Evolutionary conservation across 2,329 filamentous ascomycete species (phyloP).

Genomic region (Pyrenochaeta sp.): DNA sequence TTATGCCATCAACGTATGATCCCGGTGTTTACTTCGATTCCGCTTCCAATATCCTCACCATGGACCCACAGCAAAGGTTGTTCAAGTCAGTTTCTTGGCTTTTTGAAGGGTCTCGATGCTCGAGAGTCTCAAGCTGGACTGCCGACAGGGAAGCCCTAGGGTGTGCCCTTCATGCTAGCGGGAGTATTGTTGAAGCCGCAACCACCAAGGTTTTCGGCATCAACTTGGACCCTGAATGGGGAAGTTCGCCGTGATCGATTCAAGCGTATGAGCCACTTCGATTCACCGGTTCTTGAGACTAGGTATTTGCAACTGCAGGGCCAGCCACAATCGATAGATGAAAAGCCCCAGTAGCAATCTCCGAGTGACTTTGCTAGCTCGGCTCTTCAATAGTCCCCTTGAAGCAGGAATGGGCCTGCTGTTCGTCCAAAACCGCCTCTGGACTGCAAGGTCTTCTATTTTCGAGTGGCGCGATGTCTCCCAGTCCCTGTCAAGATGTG

Average conservation of each 20-base stretch:
- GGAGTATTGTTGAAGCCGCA: background rate
- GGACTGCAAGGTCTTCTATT: conserved; percentile 11
- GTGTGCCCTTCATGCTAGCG: background rate
- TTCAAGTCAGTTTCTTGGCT: conserved; percentile 1
- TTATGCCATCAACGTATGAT: background rate
- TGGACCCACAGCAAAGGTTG: conserved; percentile 1
- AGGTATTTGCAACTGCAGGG: conserved; percentile 18
- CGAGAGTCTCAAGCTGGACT: background rate
- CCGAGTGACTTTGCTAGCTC: conserved; percentile 9
- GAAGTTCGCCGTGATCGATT: too few species aligned
- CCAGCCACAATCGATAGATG: conserved; percentile 5
- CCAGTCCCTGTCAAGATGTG: conserved; percentile 6
- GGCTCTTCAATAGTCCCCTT: conserved; percentile 11
- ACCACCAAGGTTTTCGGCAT: background rate
- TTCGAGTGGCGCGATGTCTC: conserved; percentile 10
- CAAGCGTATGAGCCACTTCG: too few species aligned
- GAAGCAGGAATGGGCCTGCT: conserved; percentile 12
- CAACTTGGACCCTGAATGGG: background rate
- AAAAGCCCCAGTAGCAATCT: conserved; percentile 18
- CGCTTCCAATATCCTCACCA: conserved; percentile 2
- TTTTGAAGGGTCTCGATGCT: background rate
- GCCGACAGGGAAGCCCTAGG: background rate
- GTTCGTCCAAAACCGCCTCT: conserved; percentile 5
- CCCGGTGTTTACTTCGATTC: conserved; percentile 1
- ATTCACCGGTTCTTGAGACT: too few species aligned